These are phyloP conservation scores for Hordeum pubiflorum DNA, from an alignment of 202 grass and related monocot species.

Conservation along the genomic window DNA sequence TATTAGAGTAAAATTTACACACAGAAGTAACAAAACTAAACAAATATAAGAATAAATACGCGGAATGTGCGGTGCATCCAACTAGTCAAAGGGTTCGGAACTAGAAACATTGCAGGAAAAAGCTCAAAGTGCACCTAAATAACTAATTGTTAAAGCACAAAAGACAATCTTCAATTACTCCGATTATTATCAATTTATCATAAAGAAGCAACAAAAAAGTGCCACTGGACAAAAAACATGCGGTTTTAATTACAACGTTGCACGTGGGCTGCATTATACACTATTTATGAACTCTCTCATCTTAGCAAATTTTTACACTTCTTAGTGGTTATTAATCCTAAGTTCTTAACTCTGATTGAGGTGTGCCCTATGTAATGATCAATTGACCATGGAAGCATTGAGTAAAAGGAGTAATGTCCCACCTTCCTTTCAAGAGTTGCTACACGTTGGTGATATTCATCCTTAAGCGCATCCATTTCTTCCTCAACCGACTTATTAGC, in stretches of 20 bases:
- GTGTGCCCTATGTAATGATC: background rate
- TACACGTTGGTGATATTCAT: conserved; percentile 95
- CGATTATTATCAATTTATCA: background rate
- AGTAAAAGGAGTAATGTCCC: conserved; percentile 1
- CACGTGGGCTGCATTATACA: background rate
- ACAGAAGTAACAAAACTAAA: background rate
- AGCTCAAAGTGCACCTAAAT: background rate
- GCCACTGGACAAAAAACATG: background rate
- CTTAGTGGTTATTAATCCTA: background rate
- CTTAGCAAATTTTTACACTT: background rate
- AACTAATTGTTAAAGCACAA: conserved; percentile 1
- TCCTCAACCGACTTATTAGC: conserved; percentile 72
- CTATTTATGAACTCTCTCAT: conserved; percentile 6
- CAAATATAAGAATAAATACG: background rate
- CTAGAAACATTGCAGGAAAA: background rate
- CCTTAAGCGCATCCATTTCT: conserved; percentile 78
- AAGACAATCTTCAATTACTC: conserved; percentile 1
- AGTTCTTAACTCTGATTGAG: background rate
- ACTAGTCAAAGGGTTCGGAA: background rate
- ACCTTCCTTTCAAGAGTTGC: conserved; percentile 99
- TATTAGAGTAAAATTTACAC: background rate
- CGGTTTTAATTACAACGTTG: background rate
- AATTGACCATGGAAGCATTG: background rate
- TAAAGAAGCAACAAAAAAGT: background rate
- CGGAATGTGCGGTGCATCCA: background rate